Evolutionary conservation across 768 basidiomycete genomes (phyloP), one percentile per base, ranked within the genome.

Genomic region (Strobilomyces confusus): DNA sequence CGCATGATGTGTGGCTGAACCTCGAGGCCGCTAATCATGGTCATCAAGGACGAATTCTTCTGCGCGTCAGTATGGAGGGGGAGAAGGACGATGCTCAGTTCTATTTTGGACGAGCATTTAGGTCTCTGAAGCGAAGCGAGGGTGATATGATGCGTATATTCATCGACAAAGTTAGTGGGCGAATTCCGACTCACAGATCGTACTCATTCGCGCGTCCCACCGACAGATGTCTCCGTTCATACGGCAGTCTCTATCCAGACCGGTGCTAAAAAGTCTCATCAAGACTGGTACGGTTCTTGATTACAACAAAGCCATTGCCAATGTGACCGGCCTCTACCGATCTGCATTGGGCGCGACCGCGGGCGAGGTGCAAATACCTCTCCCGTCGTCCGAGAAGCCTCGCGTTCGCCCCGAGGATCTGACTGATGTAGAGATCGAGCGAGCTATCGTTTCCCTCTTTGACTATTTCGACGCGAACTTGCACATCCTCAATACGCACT

Each of bases 31-130:
- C 52, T 42, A 63, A 67, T 20, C 62, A 70, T 41, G 67, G 69
- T 1, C 62, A 69, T 23, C 79, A 83, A 49, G 94, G 97, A 5
- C 82, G 92, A 32, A 79, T 98, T 46, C 73, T 97, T 34, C 75
- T 97, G 30, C 82, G 97, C 19, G 80, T 98, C 53, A 95, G 92
- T 65, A 97, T 98, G 94, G 97, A 99, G 65, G 94, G 95, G 49
- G 97, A 98, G 78, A 94, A 95, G 72, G 94, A 97, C 62, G 97
- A 99, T 67, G 91, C 93, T 9, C 90, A 90, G 60, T 99, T 97
- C 76, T 95, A 89, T 76, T 99, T 98, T 63, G 97, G 97, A 25
- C 80, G 94, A 30, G 95, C 87, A 4, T 99, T 99, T 79, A 79
- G 95, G 43, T 92, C 86, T 36, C 69, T 99, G 60, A 98, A 98